Percentiles rank a stretch among this genome's conserved stretches.
These are phyloP conservation scores for Paramyrothecium sp. DNA, from an alignment of 2,329 filamentous ascomycete genomes.

Conservation along the genomic window DNA sequence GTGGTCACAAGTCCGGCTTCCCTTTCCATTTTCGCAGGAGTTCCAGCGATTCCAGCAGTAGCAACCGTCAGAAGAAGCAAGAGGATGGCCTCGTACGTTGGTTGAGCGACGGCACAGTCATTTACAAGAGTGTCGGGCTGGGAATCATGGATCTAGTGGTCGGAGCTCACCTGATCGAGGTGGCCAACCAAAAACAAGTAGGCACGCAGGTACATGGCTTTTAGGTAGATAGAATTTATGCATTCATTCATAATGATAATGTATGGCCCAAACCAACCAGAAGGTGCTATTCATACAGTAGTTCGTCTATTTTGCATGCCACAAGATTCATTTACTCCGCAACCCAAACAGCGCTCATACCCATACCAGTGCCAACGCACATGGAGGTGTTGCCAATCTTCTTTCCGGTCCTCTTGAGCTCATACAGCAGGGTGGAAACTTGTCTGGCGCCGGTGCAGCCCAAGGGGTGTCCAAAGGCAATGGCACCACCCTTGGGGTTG, in stretches of 20 bases:
- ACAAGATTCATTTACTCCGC: slow-evolving; percentile 64
- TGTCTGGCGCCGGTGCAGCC: slow-evolving; percentile 94
- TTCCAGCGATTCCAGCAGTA: slow-evolving; percentile 23
- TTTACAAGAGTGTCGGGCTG: slow-evolving; percentile 68
- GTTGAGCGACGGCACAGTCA: slow-evolving; percentile 61
- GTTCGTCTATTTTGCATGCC: slow-evolving; percentile 2
- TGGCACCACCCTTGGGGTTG: slow-evolving; percentile 95
- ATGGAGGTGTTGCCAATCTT: slow-evolving; percentile 91
- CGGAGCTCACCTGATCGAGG: slow-evolving; percentile 54
- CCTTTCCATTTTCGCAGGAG: slow-evolving; percentile 26
- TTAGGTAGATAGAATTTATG: slow-evolving; percentile 20
- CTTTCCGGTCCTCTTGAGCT: slow-evolving; percentile 80
- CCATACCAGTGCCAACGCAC: slow-evolving; percentile 97
- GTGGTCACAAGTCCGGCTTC: slow-evolving; percentile 29
- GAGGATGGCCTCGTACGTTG: slow-evolving; percentile 53
- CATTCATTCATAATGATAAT: not conserved
- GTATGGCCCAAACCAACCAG: not conserved
- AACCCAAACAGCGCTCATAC: slow-evolving; percentile 96
- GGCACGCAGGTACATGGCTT: slow-evolving; percentile 55
- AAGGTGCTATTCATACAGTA: slow-evolving; percentile 23
- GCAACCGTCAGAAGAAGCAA: slow-evolving; percentile 36
- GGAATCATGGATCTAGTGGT: slow-evolving; percentile 66
- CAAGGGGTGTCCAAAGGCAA: slow-evolving; percentile 92
- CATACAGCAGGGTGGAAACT: slow-evolving; percentile 87
- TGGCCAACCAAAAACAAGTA: slow-evolving; percentile 54